Base-by-base conservation (phyloP, 805 yeast genomes). In the Yamadazyma sp. region DNA sequence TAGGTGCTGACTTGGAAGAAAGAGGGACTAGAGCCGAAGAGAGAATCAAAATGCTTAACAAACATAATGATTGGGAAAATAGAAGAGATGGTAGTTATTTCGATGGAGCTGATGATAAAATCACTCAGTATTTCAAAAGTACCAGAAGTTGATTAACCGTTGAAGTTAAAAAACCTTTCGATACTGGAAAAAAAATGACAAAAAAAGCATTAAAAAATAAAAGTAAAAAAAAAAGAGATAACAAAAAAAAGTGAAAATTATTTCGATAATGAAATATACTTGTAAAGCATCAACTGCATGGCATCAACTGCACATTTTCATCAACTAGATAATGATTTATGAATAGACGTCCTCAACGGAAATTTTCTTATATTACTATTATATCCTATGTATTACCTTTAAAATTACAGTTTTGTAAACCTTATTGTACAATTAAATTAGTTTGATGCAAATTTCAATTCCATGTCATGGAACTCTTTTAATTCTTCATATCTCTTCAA, bases 21-120 rank as follows among this genome's bases (percentile, higher is more conserved):
- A 66, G 86, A 40, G 91, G 84, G 18, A 66, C 65, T 19, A 65
- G 80, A 42, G 73, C 62, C 5, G 76, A 74, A 14, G 69, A 65
- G 29, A 55, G 56, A 48, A 31, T 35, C 14, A 50, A 68, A 52
- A 50, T 62, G 56, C 46, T 53, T 45, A 23, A 69, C 69, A 50
- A 75, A 70, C 37, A 71, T 55, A 47, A 80, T 73, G 82, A 77
- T 61, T 47, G 87, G 84, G 32, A 63, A 69, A 45, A 70, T 60
- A 38, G 56, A 43, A 42, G 60, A 47, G 61, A 53, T 56, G 53
- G 70, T 34, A 39, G 53, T 35, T 43, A 64, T 50, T 54, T 74
- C 46, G 78, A 73, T 45, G 78, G 68, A 16, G 60, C 59, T 14
- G 70, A 61, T 14, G 53, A 58, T 22, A 61, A 72, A 30, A 59